phyloP scores from a whole-genome alignment of 345 rosid genomes.

The Lagerstroemia speciosa region DNA sequence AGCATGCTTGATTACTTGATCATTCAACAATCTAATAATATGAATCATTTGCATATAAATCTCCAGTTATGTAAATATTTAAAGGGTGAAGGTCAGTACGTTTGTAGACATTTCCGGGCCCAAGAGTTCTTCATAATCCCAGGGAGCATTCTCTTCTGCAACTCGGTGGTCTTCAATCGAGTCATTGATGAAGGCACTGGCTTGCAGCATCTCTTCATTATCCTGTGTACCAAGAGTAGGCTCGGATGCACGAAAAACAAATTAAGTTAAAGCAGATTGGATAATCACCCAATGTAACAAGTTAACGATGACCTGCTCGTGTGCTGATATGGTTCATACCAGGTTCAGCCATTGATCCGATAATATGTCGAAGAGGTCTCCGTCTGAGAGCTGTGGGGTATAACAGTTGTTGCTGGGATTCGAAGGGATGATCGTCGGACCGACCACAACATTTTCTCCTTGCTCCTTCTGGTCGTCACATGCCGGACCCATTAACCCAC shows the following conservation, averaged over 20 bases:
- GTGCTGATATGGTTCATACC: not conserved
- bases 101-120: not conserved
- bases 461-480: not conserved
- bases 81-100: too few species aligned
- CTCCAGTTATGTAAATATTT: too few species aligned
- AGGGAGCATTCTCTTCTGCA: not conserved
- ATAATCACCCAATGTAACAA: not conserved
- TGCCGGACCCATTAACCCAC: not conserved
- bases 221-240: not conserved
- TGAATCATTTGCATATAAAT: too few species aligned
- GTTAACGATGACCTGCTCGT: too few species aligned
- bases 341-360: not conserved
- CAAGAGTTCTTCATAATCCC: not conserved
- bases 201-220: not conserved
- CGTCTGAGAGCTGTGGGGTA: not conserved
- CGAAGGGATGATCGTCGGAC: not conserved
- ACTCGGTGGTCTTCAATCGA: not conserved
- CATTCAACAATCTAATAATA: too few species aligned
- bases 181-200: not conserved
- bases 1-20: too few species aligned
- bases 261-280: not conserved
- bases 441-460: not conserved
- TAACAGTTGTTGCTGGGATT: not conserved
- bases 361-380: not conserved
- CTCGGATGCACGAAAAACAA: not conserved